These are phyloP conservation scores for Musa troglodytarum DNA, from an alignment of 176 grass and related monocot genomes.

Conservation along the genomic window DNA sequence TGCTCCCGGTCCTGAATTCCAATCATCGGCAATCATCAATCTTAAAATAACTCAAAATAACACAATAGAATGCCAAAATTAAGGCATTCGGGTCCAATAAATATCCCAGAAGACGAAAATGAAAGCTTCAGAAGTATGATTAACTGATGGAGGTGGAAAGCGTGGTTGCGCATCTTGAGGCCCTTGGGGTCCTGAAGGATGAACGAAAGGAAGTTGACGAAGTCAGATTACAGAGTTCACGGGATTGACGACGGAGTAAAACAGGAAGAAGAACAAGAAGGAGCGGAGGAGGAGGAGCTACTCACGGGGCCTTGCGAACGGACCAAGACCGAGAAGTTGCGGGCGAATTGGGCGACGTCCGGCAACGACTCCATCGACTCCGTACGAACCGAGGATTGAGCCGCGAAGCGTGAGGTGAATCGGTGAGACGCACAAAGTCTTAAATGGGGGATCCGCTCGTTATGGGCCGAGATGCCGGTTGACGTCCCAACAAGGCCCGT, in stretches of 20 bases:
- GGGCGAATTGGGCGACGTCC: constrained; percentile 46
- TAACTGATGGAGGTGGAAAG: constrained; percentile 85
- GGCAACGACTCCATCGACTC: constrained; percentile 33
- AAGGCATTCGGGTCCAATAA: background rate
- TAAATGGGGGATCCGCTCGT: too few relatives aligned
- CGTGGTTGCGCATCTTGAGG: constrained; percentile 80
- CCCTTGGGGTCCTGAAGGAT: constrained; percentile 71
- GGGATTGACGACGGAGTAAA: background rate
- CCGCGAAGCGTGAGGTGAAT: background rate
- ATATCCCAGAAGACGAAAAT: background rate
- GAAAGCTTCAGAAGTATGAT: constrained; percentile 3
- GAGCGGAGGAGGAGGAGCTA: constrained; percentile 3
- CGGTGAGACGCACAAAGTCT: background rate
- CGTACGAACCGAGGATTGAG: background rate
- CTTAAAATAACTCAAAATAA: constrained; percentile 1
- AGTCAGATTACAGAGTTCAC: background rate
- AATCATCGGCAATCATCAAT: background rate
- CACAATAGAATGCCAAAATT: constrained; percentile 2
- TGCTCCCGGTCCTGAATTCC: constrained; percentile 58
- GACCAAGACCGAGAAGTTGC: constrained; percentile 63
- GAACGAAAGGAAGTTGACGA: constrained; percentile 2
- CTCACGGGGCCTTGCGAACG: constrained; percentile 70
- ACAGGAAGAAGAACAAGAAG: background rate
- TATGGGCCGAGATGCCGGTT: too few relatives aligned
- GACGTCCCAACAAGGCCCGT: too few relatives aligned